Percentiles rank a stretch among this genome's conserved stretches.
Evolutionary conservation across 164 flowering plant genomes (phyloP).

Genomic region (Tetrastigma voinierianum): DNA sequence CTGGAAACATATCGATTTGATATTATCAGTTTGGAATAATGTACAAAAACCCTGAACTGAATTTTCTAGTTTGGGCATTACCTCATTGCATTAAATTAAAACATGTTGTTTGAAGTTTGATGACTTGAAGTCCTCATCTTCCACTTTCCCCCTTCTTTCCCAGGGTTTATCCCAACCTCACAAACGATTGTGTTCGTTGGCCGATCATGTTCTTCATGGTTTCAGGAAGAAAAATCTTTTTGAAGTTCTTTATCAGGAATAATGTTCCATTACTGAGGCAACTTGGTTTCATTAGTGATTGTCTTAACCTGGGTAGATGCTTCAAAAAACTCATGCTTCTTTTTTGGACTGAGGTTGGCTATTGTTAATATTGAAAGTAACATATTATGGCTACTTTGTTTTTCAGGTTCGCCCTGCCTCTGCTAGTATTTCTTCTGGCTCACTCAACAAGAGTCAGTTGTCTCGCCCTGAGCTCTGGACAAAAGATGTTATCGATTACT

Average conservation of each 20-base stretch:
- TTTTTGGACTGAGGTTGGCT: not conserved
- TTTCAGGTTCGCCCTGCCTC: slow-evolving; percentile 76
- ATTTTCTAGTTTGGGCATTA: too few species aligned
- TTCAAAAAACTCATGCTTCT: not conserved
- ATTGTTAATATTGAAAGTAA: slow-evolving; percentile 6
- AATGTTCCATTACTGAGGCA: slow-evolving; percentile 94
- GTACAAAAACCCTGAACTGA: too few species aligned
- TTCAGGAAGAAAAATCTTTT: slow-evolving; percentile 67
- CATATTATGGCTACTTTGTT: slow-evolving; percentile 10
- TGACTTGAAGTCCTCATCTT: not conserved
- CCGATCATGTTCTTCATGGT: slow-evolving; percentile 93
- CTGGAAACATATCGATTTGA: too few species aligned
- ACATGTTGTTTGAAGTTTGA: too few species aligned
- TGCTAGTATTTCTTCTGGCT: slow-evolving; percentile 57
- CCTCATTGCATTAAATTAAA: too few species aligned
- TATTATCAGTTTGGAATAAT: too few species aligned
- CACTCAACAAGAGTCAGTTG: slow-evolving; percentile 63
- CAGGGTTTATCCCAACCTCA: slow-evolving; percentile 95
- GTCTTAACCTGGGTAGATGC: slow-evolving; percentile 70
- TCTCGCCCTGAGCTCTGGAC: slow-evolving; percentile 92
- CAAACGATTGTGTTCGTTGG: slow-evolving; percentile 76
- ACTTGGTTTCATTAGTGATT: slow-evolving; percentile 96
- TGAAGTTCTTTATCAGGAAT: slow-evolving; percentile 87
- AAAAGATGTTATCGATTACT: slow-evolving; percentile 85
- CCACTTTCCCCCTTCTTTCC: not conserved